Conservation (phyloP, 2,329 filamentous ascomycete species). For the Daldinia eschscholtzii region DNA sequence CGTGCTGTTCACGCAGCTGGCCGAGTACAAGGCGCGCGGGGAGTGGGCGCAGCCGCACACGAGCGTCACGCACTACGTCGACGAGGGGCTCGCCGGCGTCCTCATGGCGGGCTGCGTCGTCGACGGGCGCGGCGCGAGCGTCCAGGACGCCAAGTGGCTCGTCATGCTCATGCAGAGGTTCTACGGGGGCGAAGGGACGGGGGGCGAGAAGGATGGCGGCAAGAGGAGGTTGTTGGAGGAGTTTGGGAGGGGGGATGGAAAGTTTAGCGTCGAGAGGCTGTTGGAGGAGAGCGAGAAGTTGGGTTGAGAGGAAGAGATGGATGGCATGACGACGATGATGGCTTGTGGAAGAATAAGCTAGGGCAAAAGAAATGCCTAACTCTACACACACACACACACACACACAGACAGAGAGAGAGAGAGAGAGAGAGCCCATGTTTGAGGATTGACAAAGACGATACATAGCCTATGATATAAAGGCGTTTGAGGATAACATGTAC, state of each 20-base stretch:
- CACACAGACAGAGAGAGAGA: no score
- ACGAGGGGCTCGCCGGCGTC: conserved; percentile 74
- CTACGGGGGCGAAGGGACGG: conserved; percentile 72
- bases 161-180: conserved; percentile 95
- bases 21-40: conserved; percentile 90
- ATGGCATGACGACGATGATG: neutral
- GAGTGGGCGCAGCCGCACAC: conserved; percentile 94
- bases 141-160: conserved; percentile 89
- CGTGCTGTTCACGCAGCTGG: conserved; percentile 93
- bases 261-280: conserved; percentile 86
- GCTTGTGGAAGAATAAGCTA: neutral
- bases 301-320: conserved; percentile 54
- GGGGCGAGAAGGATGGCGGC: conserved; percentile 66
- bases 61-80: conserved; percentile 90
- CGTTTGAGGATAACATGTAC: neutral
- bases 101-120: conserved; percentile 87
- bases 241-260: conserved; percentile 82
- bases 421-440: neutral
- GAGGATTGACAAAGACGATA: neutral
- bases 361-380: no score
- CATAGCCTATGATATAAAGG: conserved; percentile 12
- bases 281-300: conserved; percentile 91
- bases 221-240: conserved; percentile 80
- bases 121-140: conserved; percentile 79
- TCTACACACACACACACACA: no score